Percentiles rank a stretch among this genome's conserved stretches.
Evolutionary conservation across 306 rosid genomes (phyloP).

Genomic region (Cucumis hystrix): DNA sequence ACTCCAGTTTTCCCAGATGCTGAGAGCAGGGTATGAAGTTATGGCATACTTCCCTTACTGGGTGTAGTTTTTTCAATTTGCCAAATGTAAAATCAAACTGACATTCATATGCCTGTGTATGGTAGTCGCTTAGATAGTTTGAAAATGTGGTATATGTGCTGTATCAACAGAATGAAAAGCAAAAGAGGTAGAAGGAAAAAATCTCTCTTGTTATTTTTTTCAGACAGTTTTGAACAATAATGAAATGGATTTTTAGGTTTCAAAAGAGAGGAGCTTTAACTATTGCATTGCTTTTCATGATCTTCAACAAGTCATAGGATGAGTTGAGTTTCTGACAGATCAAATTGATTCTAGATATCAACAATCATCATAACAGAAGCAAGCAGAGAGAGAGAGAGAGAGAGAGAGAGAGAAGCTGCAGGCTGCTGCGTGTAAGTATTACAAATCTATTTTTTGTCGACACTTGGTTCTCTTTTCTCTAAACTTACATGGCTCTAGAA

Average conservation of each 20-base stretch:
- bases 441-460: not conserved
- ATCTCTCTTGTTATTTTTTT: not conserved
- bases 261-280: not conserved
- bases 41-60: not conserved
- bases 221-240: constrained; percentile 2
- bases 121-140: constrained; percentile 4
- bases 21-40: not conserved
- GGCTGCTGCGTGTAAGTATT: not conserved
- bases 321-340: not conserved
- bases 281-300: not conserved
- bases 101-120: not conserved
- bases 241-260: not conserved
- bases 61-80: not conserved
- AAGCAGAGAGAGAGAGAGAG: not conserved
- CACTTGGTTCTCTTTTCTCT: not conserved
- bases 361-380: not conserved
- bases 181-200: not conserved
- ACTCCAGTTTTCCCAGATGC: not conserved
- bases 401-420: not conserved
- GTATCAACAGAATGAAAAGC: constrained; percentile 4
- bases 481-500: not conserved
- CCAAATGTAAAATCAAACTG: not conserved
- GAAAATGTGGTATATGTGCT: not conserved
- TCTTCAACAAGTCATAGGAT: not conserved
- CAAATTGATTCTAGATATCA: not conserved